Evolutionary conservation across 1,284 basidiomycete species (phyloP).

Genomic region (Cryptococcus sp.): DNA sequence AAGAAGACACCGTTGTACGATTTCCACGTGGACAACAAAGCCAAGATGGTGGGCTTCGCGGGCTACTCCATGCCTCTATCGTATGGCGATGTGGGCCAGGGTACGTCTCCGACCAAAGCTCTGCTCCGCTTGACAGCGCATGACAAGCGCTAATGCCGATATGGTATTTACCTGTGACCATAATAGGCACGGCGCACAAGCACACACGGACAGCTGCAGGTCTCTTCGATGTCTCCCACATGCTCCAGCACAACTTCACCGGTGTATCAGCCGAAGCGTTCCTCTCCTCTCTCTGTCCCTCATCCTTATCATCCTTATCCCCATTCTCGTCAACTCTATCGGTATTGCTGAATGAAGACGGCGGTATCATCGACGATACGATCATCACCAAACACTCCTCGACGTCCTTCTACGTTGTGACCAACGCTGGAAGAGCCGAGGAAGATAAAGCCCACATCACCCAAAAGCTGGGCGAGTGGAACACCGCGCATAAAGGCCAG

Average conservation of each 20-base stretch:
- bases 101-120: constrained; percentile 54
- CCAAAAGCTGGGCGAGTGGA: constrained; percentile 72
- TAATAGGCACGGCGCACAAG: constrained; percentile 81
- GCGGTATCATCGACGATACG: constrained; percentile 94
- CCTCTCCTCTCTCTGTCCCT: constrained; percentile 80
- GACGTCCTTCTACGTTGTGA: constrained; percentile 88
- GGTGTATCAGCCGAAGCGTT: constrained; percentile 74
- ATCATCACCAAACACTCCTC: constrained; percentile 82
- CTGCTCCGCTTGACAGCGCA: neutral
- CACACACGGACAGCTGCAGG: constrained; percentile 83
- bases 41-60: constrained; percentile 96
- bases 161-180: constrained; percentile 5
- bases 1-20: constrained; percentile 81
- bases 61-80: constrained; percentile 92
- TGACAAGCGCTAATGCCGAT: neutral
- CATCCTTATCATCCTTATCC: constrained; percentile 67
- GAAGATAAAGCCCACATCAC: constrained; percentile 80
- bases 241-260: constrained; percentile 86
- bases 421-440: constrained; percentile 85
- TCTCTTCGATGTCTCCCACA: constrained; percentile 97
- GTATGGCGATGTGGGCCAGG: constrained; percentile 80
- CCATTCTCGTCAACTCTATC: constrained; percentile 78
- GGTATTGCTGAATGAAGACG: constrained; percentile 81
- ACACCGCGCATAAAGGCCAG: constrained; percentile 58
- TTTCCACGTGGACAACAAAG: constrained; percentile 81